Conservation (phyloP, 768 basidiomycete genomes). For the Paxillus involutus region DNA sequence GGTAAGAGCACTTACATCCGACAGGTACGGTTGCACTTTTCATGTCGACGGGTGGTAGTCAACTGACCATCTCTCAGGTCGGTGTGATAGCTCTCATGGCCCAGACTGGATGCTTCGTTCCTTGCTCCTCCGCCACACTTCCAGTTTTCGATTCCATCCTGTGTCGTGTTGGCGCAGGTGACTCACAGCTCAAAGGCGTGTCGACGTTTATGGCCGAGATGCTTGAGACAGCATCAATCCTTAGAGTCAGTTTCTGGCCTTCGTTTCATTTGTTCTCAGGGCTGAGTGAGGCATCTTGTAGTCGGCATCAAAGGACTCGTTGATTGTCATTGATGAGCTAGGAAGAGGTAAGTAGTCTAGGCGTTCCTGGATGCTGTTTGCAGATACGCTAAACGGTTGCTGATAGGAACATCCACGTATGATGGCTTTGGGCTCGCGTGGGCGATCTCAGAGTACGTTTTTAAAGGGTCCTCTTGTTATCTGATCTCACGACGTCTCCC, state of each 20-base stretch:
- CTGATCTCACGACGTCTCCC: background rate
- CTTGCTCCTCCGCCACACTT: conserved; percentile 79
- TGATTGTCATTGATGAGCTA: conserved; percentile 97
- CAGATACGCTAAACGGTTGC: conserved; percentile 5
- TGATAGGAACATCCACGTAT: conserved; percentile 87
- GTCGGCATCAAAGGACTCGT: conserved; percentile 89
- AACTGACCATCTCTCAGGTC: conserved; percentile 42
- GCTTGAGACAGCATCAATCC: conserved; percentile 96
- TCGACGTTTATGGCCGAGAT: conserved; percentile 99
- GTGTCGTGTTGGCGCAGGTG: conserved; percentile 95
- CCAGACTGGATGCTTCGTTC: conserved; percentile 93
- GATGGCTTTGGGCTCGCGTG: conserved; percentile 98
- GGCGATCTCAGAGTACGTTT: conserved; percentile 92
- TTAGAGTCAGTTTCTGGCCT: conserved; percentile 54
- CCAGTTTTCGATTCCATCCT: conserved; percentile 96
- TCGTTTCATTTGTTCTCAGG: background rate
- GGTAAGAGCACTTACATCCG: conserved; percentile 98
- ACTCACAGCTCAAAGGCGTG: conserved; percentile 96
- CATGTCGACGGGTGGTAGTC: background rate
- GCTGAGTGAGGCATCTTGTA: conserved; percentile 28
- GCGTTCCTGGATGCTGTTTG: background rate
- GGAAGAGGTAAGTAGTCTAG: conserved; percentile 62
- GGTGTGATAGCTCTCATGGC: conserved; percentile 98
- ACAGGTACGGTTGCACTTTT: conserved; percentile 48
- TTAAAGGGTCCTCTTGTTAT: no score